Base-by-base conservation (phyloP, 805 yeast genomes). In the Starmerella bombicola region DNA sequence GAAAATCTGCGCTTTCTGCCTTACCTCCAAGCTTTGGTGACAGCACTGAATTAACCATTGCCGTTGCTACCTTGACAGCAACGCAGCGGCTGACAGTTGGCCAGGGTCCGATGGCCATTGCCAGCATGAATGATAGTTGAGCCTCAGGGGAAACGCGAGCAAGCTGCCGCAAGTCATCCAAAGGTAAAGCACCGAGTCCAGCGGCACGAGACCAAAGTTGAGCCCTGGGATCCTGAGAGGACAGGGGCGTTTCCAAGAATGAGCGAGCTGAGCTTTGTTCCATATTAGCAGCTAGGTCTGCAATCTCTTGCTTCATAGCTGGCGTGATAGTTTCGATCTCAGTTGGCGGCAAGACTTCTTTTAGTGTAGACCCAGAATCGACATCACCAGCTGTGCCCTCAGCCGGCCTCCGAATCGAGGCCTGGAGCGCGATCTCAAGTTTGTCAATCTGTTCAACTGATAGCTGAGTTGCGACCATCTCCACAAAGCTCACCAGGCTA, bases 381-480 rank as follows among this genome's bases (percentile, higher is more conserved):
- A 24, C 33, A 6, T 3, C 26, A 7, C 30, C 44, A n/a, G 22
- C 23, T 4, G 13, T 24, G 3, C 28, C 25, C 5, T 29, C 35
- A 2, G 47, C 50, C 8, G 49, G 54, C 13, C 54, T 32, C 20
- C 24, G 20, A 38, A 84, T 60, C 0, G 86, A 76, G 1, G 79
- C 69, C 60, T 82, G 80, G 34, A 83, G 62, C 40, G 70, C 67
- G 67, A 84, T 71, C 62, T 78, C 86, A 22, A 78, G 61, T 4
- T 65, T 49, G 22, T 69, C 74, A 3, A 73, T n/a, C 16, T 38
- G 33, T 3, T 33, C n/a, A 3, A 34, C 12, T 8, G 44, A 4
- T 12, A 39, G 35, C n/a, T n/a, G n/a, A 8, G 23, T 38, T 4
- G 26, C 43, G 2, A 34, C 29, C 3, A 15, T 5, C 35, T 48